phyloP scores from a whole-genome alignment of 73 alveolate species.

The Paramecium biaurelia region DNA sequence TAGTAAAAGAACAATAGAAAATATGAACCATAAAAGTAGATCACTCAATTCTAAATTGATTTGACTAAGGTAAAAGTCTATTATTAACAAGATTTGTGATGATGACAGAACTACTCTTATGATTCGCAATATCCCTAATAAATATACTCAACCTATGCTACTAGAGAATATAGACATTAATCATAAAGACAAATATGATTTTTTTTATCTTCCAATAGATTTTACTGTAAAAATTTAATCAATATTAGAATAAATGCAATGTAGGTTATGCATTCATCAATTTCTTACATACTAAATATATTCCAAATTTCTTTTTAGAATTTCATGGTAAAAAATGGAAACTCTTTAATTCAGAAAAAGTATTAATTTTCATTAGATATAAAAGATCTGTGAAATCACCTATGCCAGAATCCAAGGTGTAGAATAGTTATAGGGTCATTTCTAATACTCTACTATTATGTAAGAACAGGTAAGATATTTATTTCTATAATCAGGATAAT shows the following conservation, averaged over 20 bases:
- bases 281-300: conserved; percentile 75
- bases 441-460: conserved; percentile 70
- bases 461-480: neutral
- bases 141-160: conserved; percentile 80
- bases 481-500: neutral
- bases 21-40: neutral
- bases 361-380: neutral
- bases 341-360: conserved; percentile 71
- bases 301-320: conserved; percentile 75
- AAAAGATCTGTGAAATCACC: conserved; percentile 75
- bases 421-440: conserved; percentile 69
- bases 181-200: conserved; percentile 82
- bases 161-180: conserved; percentile 75
- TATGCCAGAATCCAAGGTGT: conserved; percentile 91
- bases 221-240: conserved; percentile 64
- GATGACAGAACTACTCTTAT: conserved; percentile 82
- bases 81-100: neutral
- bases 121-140: conserved; percentile 97
- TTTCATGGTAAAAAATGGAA: conserved; percentile 85
- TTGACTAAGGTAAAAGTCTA: neutral
- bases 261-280: conserved; percentile 92
- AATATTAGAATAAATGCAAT: conserved; percentile 81
- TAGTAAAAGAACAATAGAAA: neutral
- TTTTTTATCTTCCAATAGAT: conserved; percentile 92
- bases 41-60: neutral